Percentiles rank a stretch among this genome's conserved stretches.
Conservation (phyloP, 1,284 basidiomycete species). For the Microbotryomycetes sp. region DNA sequence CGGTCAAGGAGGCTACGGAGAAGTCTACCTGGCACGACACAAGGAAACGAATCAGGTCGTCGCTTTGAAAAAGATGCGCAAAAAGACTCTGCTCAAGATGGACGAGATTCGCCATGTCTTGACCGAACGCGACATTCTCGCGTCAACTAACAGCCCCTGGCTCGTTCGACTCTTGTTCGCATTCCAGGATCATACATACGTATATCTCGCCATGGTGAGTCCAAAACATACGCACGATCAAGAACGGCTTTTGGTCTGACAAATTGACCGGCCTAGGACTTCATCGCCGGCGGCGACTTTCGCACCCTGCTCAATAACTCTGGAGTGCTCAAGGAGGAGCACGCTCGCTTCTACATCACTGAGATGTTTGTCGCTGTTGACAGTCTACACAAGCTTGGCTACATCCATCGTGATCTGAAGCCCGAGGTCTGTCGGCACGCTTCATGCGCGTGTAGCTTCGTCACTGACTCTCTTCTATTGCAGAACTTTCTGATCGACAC, state of each 20-base stretch:
- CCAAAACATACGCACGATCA: neutral
- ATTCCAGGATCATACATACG: slow-evolving; percentile 80
- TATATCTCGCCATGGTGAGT: slow-evolving; percentile 81
- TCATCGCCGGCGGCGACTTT: slow-evolving; percentile 93
- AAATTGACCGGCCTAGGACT: slow-evolving; percentile 62
- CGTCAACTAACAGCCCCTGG: slow-evolving; percentile 92
- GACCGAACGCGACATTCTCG: slow-evolving; percentile 92
- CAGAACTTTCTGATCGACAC: slow-evolving; percentile 97
- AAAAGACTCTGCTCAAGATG: slow-evolving; percentile 89
- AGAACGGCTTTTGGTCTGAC: neutral
- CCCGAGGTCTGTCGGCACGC: slow-evolving; percentile 61
- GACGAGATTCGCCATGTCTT: slow-evolving; percentile 94
- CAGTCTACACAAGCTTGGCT: slow-evolving; percentile 88
- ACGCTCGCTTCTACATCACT: slow-evolving; percentile 86
- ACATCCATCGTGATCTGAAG: slow-evolving; percentile 95
- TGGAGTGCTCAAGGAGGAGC: slow-evolving; percentile 89
- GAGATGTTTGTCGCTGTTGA: slow-evolving; percentile 92
- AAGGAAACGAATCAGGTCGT: slow-evolving; percentile 87
- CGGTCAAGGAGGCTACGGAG: slow-evolving; percentile 93
- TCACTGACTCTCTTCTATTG: slow-evolving; percentile 7
- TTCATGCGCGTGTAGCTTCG: neutral
- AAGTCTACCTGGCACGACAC: slow-evolving; percentile 86
- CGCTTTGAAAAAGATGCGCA: slow-evolving; percentile 91
- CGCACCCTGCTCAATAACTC: slow-evolving; percentile 91
- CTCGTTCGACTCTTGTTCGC: slow-evolving; percentile 85